Evolutionary conservation across 148 eudicot genomes (phyloP).

Genomic region (Selenicereus undatus): DNA sequence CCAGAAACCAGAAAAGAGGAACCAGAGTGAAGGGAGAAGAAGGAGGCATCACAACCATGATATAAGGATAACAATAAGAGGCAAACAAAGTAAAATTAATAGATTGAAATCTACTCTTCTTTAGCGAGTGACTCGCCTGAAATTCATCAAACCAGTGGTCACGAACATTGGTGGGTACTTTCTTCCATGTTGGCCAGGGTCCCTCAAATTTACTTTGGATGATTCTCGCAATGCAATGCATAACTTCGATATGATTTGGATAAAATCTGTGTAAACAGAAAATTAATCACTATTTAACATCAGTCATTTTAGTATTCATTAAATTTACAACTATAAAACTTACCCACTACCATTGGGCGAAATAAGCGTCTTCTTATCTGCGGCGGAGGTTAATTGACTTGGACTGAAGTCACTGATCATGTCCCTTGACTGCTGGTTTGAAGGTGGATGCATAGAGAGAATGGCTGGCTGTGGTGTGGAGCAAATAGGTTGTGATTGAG

Average conservation of each 20-base stretch:
- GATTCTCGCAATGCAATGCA: background rate
- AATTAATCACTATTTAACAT: background rate
- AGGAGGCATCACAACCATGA: background rate
- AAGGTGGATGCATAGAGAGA: background rate
- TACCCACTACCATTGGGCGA: background rate
- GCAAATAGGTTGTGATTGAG: background rate
- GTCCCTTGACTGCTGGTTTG: background rate
- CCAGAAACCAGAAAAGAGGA: background rate
- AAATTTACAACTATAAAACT: background rate
- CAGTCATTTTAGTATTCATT: background rate
- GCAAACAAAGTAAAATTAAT: background rate
- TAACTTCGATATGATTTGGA: background rate
- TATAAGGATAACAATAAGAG: background rate
- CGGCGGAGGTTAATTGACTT: background rate
- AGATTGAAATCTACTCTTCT: background rate
- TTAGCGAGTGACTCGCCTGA: background rate
- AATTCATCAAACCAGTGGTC: background rate
- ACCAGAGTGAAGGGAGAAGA: background rate
- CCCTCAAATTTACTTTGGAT: background rate
- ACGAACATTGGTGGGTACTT: background rate
- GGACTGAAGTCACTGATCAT: background rate
- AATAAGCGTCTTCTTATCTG: background rate
- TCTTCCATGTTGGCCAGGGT: conserved; percentile 9
- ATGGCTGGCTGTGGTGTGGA: background rate
- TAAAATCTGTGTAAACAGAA: background rate